phyloP scores from a whole-genome alignment of 2,329 filamentous ascomycete species.

The Westerdykella aurantiaca region DNA sequence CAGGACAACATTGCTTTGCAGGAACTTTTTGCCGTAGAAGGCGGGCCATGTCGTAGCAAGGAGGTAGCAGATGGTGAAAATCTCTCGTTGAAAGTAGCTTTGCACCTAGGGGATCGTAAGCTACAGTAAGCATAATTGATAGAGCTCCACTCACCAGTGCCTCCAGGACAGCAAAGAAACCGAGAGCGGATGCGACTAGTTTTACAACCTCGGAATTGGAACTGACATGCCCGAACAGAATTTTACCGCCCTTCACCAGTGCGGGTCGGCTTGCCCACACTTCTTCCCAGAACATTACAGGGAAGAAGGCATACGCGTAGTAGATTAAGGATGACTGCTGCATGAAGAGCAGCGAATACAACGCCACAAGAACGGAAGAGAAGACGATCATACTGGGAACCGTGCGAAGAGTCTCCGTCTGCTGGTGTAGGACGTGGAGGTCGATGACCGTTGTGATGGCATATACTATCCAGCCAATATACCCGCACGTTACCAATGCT shows the following conservation, averaged over 20 bases:
- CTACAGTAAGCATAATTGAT: background rate
- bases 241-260: conserved; percentile 58
- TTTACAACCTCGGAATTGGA: conserved; percentile 53
- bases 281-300: conserved; percentile 94
- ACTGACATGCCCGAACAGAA: conserved; percentile 64
- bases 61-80: conserved; percentile 76
- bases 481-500: conserved; percentile 81
- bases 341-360: conserved; percentile 74
- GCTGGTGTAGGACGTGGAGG: conserved; percentile 73
- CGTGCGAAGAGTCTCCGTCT: conserved; percentile 59
- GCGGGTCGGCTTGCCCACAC: conserved; percentile 73
- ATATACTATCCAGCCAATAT: conserved; percentile 93
- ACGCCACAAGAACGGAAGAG: conserved; percentile 63
- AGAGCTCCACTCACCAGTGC: conserved; percentile 52
- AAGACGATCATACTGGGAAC: conserved; percentile 59
- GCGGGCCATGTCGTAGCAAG: conserved; percentile 72
- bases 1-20: conserved; percentile 60
- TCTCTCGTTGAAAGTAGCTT: conserved; percentile 85
- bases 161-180: conserved; percentile 71
- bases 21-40: conserved; percentile 66
- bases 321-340: conserved; percentile 78
- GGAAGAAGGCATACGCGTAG: conserved; percentile 88
- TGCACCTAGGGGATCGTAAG: conserved; percentile 56
- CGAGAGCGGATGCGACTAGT: conserved; percentile 57
- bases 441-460: conserved; percentile 84